Evolutionary conservation across 768 basidiomycete species (phyloP), one percentile per base, ranked within the genome.

Genomic region (Tephrocybe sp.): DNA sequence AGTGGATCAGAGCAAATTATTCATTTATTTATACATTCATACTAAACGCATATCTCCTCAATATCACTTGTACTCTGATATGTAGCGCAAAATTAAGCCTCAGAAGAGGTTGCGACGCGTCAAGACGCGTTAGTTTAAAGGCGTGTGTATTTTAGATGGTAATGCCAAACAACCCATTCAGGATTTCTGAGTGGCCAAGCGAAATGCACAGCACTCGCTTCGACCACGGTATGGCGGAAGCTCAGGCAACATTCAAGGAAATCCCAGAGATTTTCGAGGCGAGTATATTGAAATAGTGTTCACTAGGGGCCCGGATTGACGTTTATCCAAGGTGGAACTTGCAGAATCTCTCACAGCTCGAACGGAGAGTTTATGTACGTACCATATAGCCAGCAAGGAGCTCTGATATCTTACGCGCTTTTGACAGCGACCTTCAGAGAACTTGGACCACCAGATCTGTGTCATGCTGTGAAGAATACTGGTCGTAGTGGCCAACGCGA

Each of bases 261-360:
- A 82, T 98, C 46, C 95, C 96, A 37, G 97, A 99, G 71, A 82
- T 98, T 64, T 95, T 96, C 60, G 97, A 98, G 81, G 95, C 93
- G 45, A 45, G 80, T 47, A 17, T 24, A 3, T 3, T 26, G 18
- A 45, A 6, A 7, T 10, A 9, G 6, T 26, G 10, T 26, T 18
- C 10, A 5, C 10, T 37, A 10, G 44, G 11, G 15, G 10, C 33
- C 6, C 53, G 36, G 51, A 61, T 26, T 66, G 53, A 30, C 36
- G 36, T 21, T 10, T 18, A 32, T 41, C 5, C 10, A 57, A 91
- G 88, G 86, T 92, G 51, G 93, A 96, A 60, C 79, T 96, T 48
- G 93, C 92, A 40, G 96, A 98, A 74, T 79, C 89, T 1, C 70
- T 99, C 39, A 83, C 88, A 23, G 88, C 94, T 40, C 79, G 96